Evolutionary conservation across 441 rosid genomes (phyloP).

Genomic region (Gossypium lobatum): DNA sequence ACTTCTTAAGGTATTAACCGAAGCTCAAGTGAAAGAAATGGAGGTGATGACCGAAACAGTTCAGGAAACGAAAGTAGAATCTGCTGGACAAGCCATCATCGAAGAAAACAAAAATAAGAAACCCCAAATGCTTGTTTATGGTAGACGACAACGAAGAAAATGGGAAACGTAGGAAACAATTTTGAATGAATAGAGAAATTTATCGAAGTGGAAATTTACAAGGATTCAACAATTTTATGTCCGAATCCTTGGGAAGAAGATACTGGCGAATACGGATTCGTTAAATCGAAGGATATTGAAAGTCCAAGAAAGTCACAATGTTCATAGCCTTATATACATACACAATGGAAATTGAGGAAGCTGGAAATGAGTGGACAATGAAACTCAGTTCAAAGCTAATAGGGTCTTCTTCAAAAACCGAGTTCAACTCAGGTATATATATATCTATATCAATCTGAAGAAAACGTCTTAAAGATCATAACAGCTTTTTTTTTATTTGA

Average conservation of each 20-base stretch:
- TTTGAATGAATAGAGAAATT: not conserved
- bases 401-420: not conserved
- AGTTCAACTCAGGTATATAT: not conserved
- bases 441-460: not conserved
- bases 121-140: conserved; percentile 26
- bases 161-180: not conserved
- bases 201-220: not conserved
- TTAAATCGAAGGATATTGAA: not conserved
- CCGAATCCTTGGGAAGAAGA: not conserved
- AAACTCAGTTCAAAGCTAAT: not conserved
- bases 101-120: conserved; percentile 18
- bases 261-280: not conserved
- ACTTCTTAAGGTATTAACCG: conserved; percentile 33
- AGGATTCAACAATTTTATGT: not conserved
- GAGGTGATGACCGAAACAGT: conserved; percentile 15
- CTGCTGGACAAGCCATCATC: not conserved
- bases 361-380: not conserved
- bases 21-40: conserved; percentile 23
- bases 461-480: not conserved
- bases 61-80: conserved; percentile 10
- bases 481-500: not conserved
- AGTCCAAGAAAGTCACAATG: not conserved
- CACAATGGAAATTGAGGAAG: not conserved
- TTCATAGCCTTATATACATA: not conserved
- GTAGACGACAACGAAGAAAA: conserved; percentile 22